Evolutionary conservation across 1,284 basidiomycete species (phyloP), one percentile per base, ranked within the genome.

Genomic region (Meira miltonrushii): DNA sequence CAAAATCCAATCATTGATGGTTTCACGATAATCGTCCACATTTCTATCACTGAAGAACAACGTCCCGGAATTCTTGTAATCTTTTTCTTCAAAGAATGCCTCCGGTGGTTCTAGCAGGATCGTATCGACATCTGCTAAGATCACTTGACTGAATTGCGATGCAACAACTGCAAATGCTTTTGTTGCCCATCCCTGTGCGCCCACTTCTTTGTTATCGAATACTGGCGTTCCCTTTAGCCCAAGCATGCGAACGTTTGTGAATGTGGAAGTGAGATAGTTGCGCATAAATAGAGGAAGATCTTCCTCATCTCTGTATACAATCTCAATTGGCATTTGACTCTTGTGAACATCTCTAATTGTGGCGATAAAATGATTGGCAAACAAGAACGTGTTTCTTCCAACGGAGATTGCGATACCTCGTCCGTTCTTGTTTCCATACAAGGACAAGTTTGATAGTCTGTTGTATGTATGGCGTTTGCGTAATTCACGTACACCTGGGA

Each of bases 231-330:
- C 53, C 39, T 68, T 57, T 28, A 68, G 49, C 25, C 66, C 66
- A 51, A 66, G 49, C 46, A 60, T 65, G 17, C 61, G 61, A 8
- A 68, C 66, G 39, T 66, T 61, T 56, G 55, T 57, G 46, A 60
- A 64, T 13, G 56, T 55, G 37, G 38, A 54, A 25, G 63, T 65
- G 39, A 68, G 60, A 19, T 64, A 63, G 39, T 66, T 57, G 39
- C 66, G 66, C 50, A 62, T 65, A 47, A 61, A 59, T 43, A 56
- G 40, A 0, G 66, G 66, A n/a, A 68, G 57, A 55, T 68, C 66
- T 43, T 61, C 60, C 19, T 68, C 64, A 53, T 64, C 66, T n/a
- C 66, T 66, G 64, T 68, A 68, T 57, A 66, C 66, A 15, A 68
- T 49, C 48, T 68, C 66, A 58, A 68, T 57, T 19, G 66, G 66